Conservation (phyloP, 2,329 filamentous ascomycete genomes). For the Exophiala lecanii-corni region DNA sequence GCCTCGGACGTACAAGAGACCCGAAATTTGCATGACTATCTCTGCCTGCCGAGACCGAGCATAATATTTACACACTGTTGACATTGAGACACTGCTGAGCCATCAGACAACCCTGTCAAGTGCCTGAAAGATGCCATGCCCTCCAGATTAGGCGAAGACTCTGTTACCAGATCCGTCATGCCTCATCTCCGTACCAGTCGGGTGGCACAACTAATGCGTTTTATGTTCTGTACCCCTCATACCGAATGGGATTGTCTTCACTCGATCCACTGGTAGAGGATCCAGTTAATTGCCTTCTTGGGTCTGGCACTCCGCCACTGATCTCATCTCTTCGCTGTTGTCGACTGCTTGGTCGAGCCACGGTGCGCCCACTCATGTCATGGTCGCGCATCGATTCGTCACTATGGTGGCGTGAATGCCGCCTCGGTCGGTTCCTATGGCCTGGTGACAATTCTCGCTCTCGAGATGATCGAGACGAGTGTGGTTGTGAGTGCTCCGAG, state of each 20-base stretch:
- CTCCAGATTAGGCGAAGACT: conserved; percentile 2
- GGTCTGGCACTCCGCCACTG: conserved; percentile 16
- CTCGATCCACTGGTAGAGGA: conserved; percentile 22
- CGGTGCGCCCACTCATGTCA: conserved; percentile 17
- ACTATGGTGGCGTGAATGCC: conserved; percentile 61
- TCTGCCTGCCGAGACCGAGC: neutral
- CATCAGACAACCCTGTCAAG: too few relatives aligned
- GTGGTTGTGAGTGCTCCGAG: conserved; percentile 46
- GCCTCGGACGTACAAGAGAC: too few relatives aligned
- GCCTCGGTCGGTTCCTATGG: conserved; percentile 52
- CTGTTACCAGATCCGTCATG: conserved; percentile 10
- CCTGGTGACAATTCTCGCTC: conserved; percentile 47
- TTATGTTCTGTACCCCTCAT: conserved; percentile 21
- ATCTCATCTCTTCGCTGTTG: conserved; percentile 27
- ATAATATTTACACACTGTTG: too few relatives aligned
- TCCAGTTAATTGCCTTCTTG: conserved; percentile 18
- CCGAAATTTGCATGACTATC: neutral
- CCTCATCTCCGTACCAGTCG: conserved; percentile 20
- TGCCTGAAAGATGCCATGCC: conserved; percentile 5
- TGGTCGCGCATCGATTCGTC: conserved; percentile 50
- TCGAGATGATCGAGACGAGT: conserved; percentile 53
- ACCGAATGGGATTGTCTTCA: conserved; percentile 22
- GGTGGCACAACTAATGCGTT: conserved; percentile 18
- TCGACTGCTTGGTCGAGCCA: conserved; percentile 27
- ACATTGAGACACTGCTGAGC: too few relatives aligned